Base-by-base conservation (phyloP, 176 grass and related monocot genomes). In the Dendrocalamus sinicus region DNA sequence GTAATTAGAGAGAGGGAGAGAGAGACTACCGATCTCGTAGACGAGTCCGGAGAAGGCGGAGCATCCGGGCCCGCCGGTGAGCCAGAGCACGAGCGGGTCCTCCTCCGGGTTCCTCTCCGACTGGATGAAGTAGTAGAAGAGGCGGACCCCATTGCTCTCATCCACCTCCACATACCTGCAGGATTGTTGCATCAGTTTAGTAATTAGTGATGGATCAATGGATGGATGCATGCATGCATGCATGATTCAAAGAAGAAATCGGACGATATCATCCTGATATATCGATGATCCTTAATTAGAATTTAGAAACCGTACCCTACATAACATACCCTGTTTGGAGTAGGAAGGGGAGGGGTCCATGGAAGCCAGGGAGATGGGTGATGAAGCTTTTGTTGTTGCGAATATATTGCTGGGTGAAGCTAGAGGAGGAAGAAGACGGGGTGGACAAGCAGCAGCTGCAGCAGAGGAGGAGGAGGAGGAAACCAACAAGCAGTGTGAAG, bases 41-140 rank as follows among this genome's bases (percentile, higher is more conserved):
- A 71, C 76, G 13, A 94, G 73, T 23, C 70, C 89, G 68, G 89
- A 79, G 76, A 94, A 78, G 43, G 63, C 65, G 13, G 87, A 54
- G 83, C 91, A 90, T 1, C 91, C 91, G 13, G 91, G 91, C 1
- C 91, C 91, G 8, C 88, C 91, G 6, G 66, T 81, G 66, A 93
- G 76, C 85, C 91, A 93, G 23, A 93, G 59, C 46, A 93, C 2
- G 72, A 93, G 10, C 0, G 91, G 85, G 77, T 93, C 85, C 32
- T 78, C 44, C 14, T 45, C 72, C 4, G 88, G 88, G 5, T 30
- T 30, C 58, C 77, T 20, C 77, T 93, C 91, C 9, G 91, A 90
- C 7, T 12, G 26, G 51, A 61, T 54, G 77, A 93, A 93, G 67
- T 93, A 93, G 88, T 90, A 93, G 77, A 93, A 93, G 66, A 93